Conservation (phyloP, 108 stramenopile genomes). For the Pelagomonas calceolata region DNA sequence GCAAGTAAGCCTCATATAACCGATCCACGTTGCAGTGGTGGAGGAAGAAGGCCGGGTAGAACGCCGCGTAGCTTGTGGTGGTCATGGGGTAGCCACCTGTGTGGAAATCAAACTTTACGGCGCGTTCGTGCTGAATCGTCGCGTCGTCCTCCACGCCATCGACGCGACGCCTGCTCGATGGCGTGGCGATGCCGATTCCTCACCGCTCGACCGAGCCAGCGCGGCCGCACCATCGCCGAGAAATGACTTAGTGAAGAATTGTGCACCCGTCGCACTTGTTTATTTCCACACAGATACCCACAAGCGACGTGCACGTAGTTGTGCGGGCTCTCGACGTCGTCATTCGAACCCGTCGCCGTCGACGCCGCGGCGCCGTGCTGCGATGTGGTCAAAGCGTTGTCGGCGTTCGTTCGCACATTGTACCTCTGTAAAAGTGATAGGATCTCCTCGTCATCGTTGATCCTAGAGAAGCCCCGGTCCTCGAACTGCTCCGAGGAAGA, state of each 20-base stretch:
- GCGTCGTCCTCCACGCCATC: too few species aligned
- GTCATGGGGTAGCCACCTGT: constrained; percentile 12
- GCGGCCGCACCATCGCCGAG: too few species aligned
- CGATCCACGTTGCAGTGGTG: constrained; percentile 11
- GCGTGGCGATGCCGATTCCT: too few species aligned
- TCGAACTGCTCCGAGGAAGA: background rate
- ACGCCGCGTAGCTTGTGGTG: constrained; percentile 1
- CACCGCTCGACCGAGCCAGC: too few species aligned
- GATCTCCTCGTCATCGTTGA: background rate
- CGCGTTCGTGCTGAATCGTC: too few species aligned
- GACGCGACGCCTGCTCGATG: too few species aligned
- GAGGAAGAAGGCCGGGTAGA: constrained; percentile 8
- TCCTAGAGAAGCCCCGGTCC: background rate
- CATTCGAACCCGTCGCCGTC: background rate
- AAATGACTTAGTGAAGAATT: too few species aligned
- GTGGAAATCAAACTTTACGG: too few species aligned
- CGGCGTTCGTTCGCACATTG: background rate
- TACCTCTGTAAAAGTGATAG: background rate
- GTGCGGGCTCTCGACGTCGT: constrained; percentile 9
- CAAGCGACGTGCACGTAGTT: constrained; percentile 1
- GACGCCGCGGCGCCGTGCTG: background rate
- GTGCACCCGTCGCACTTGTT: too few species aligned
- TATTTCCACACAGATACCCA: too few species aligned
- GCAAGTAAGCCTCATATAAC: constrained; percentile 5
- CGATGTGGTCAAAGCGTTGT: background rate